These are phyloP conservation scores for Puya raimondii DNA, from an alignment of 176 grass and related monocot species.

Conservation along the genomic window DNA sequence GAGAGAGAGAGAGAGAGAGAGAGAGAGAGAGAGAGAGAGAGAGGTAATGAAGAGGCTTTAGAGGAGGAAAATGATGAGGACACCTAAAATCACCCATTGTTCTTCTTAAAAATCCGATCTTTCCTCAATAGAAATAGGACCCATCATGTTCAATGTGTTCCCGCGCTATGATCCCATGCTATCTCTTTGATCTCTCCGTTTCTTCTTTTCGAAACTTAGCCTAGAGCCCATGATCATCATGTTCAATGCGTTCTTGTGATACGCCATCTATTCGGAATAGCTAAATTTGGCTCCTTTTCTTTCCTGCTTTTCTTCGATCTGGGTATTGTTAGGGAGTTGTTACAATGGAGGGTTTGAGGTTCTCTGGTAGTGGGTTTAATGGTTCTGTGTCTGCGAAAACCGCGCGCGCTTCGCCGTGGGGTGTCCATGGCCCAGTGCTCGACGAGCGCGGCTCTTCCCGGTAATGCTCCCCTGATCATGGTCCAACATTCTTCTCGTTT, in stretches of 20 bases:
- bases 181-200: not conserved
- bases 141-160: not conserved
- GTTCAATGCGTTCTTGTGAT: not conserved
- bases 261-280: not conserved
- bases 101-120: not conserved
- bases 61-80: slow-evolving; percentile 8
- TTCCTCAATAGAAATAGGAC: not conserved
- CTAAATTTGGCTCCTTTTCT: not conserved
- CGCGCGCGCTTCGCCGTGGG: slow-evolving; percentile 41
- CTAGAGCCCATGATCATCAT: not conserved
- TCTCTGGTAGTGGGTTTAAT: slow-evolving; percentile 16
- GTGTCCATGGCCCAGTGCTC: slow-evolving; percentile 34
- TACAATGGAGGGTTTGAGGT: slow-evolving; percentile 37
- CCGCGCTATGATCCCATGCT: not conserved
- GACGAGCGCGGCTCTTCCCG: slow-evolving; percentile 8
- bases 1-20: not conserved
- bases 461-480: slow-evolving; percentile 33
- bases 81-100: not conserved
- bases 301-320: not conserved
- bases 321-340: slow-evolving; percentile 6
- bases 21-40: slow-evolving; percentile 28
- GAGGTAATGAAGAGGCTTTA: slow-evolving; percentile 26
- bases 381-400: slow-evolving; percentile 13
- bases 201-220: no score
- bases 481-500: slow-evolving; percentile 16